Conservation (phyloP, 2,329 filamentous ascomycete genomes). For the Scedosporium dehoogii region DNA sequence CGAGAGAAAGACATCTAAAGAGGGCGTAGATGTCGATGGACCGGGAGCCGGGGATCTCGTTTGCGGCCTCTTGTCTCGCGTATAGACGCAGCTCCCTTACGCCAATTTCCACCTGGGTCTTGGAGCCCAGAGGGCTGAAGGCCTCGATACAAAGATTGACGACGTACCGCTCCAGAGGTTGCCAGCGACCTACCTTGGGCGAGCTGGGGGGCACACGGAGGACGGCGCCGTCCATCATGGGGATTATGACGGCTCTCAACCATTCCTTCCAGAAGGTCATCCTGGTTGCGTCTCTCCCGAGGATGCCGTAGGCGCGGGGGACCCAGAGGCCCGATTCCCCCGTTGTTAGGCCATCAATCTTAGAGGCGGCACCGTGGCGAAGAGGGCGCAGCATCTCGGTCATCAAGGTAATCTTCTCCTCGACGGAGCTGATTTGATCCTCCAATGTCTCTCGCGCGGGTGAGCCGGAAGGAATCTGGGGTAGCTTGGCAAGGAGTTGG, state of each 20-base stretch:
- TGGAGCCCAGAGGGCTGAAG: slow-evolving; percentile 81
- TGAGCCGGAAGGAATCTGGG: slow-evolving; percentile 70
- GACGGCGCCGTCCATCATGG: slow-evolving; percentile 84
- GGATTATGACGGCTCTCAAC: slow-evolving; percentile 86
- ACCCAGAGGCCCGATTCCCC: slow-evolving; percentile 96
- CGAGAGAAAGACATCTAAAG: slow-evolving; percentile 80
- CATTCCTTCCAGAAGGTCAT: slow-evolving; percentile 98
- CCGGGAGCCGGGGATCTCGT: slow-evolving; percentile 85
- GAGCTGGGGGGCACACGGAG: slow-evolving; percentile 79
- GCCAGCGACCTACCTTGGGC: slow-evolving; percentile 86
- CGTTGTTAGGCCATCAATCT: slow-evolving; percentile 92
- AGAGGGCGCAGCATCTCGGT: slow-evolving; percentile 88
- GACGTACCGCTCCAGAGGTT: slow-evolving; percentile 91
- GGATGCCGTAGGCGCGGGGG: slow-evolving; percentile 82
- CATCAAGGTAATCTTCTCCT: slow-evolving; percentile 97
- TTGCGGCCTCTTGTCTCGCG: slow-evolving; percentile 82
- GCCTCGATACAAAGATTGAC: slow-evolving; percentile 95
- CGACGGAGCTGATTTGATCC: slow-evolving; percentile 88
- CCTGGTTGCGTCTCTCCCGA: slow-evolving; percentile 74
- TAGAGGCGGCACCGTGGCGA: slow-evolving; percentile 86
- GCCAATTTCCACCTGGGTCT: slow-evolving; percentile 88
- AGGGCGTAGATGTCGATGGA: slow-evolving; percentile 88
- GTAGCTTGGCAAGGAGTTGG: slow-evolving; percentile 73
- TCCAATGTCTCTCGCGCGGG: slow-evolving; percentile 74
- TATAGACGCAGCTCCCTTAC: slow-evolving; percentile 86